These are phyloP conservation scores for Myriosclerotinia scirpicola DNA, from an alignment of 2,329 filamentous ascomycete species.

Conservation along the genomic window DNA sequence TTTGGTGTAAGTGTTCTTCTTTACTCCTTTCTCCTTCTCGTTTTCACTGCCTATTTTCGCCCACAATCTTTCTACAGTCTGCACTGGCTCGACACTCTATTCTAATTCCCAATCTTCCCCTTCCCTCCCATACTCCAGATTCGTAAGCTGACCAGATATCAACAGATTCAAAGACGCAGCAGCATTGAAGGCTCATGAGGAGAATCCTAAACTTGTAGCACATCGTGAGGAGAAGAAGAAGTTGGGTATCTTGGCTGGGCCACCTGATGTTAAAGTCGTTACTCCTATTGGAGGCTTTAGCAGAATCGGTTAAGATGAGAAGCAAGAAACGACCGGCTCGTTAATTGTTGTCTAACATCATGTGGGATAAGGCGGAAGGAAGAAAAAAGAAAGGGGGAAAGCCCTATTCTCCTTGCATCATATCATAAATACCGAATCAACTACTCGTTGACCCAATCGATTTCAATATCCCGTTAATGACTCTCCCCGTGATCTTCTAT, in stretches of 20 bases:
- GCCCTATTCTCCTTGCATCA: not conserved
- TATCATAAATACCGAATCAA: not conserved
- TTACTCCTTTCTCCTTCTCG: not conserved
- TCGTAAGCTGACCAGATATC: not conserved
- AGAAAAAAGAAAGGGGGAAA: too few relatives aligned
- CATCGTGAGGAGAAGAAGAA: not conserved
- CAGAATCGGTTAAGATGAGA: not conserved
- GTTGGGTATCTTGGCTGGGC: not conserved
- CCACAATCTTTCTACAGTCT: not conserved
- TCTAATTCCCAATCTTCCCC: not conserved
- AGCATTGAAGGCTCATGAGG: constrained; percentile 10
- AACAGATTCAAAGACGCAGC: constrained; percentile 17
- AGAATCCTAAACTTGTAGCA: constrained; percentile 2
- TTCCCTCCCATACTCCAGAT: too few relatives aligned
- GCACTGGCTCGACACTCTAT: not conserved
- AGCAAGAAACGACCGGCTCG: not conserved
- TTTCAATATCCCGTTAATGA: not conserved
- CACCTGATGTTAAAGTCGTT: not conserved
- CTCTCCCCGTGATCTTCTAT: not conserved
- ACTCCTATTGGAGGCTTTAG: constrained; percentile 11
- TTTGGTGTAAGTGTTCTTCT: not conserved
- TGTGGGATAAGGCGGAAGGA: too few relatives aligned
- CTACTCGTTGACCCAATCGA: not conserved
- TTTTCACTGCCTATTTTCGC: not conserved
- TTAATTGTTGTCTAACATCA: not conserved